Evolutionary conservation across 1,139 yeast genomes (phyloP).

Genomic region (Yamadazyma aaseri): DNA sequence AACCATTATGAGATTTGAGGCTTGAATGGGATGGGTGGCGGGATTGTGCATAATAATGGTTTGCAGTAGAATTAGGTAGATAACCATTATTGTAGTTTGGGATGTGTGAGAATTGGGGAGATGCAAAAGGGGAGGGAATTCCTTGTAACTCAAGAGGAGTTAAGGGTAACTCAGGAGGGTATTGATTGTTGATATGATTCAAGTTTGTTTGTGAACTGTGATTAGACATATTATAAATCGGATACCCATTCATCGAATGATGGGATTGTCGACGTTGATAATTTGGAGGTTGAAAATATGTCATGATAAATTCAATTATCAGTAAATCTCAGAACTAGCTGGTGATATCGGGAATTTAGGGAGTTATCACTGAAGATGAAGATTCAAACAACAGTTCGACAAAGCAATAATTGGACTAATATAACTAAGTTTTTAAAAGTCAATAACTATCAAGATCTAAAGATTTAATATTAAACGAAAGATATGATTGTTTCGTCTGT

Average conservation of each 20-base stretch:
- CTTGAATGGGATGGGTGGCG: slow-evolving; percentile 2
- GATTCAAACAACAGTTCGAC: no score
- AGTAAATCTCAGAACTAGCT: no score
- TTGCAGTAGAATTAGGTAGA: background rate
- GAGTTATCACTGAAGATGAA: no score
- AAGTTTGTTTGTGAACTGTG: slow-evolving; percentile 1
- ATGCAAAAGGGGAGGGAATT: slow-evolving; percentile 7
- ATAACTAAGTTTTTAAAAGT: no score
- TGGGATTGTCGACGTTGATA: slow-evolving; percentile 2
- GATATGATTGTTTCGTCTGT: no score
- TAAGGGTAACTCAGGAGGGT: slow-evolving; percentile 1
- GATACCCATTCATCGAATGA: background rate
- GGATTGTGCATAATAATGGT: slow-evolving; percentile 1
- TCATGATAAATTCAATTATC: no score
- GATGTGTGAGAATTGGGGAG: slow-evolving; percentile 6
- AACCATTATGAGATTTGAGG: background rate
- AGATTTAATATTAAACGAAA: no score
- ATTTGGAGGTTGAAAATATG: slow-evolving; percentile 5
- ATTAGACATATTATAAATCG: background rate
- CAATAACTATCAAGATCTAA: no score
- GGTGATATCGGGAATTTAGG: no score
- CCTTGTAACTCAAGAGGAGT: slow-evolving; percentile 8
- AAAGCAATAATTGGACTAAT: no score
- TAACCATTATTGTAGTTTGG: slow-evolving; percentile 1
- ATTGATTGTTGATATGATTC: slow-evolving; percentile 2